phyloP scores from a whole-genome alignment of 208 protist genomes.

The Trypanosoma melophagium region DNA sequence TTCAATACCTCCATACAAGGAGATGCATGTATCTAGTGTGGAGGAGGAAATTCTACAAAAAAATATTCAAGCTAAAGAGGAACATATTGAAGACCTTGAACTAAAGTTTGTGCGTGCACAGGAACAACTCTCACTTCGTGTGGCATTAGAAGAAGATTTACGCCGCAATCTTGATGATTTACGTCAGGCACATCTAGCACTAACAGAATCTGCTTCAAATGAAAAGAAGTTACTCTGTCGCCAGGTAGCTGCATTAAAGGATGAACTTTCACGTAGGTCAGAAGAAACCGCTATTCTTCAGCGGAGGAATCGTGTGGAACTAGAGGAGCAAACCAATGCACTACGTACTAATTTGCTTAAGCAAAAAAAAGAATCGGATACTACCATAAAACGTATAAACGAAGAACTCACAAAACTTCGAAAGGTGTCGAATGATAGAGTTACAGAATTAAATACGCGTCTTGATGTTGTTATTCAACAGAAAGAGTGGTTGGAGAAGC shows the following conservation, averaged over 20 bases:
- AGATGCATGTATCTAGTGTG: conserved; percentile 11
- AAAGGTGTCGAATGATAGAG: conserved; percentile 7
- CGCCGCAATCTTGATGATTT: conserved; percentile 48
- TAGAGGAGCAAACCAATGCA: conserved; percentile 32
- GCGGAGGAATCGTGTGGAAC: conserved; percentile 24
- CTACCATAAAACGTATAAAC: conserved; percentile 26
- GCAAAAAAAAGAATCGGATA: conserved; percentile 17
- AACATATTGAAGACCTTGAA: conserved; percentile 23
- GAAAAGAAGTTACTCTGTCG: conserved; percentile 22
- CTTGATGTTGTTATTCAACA: conserved; percentile 7
- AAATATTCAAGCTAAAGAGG: conserved; percentile 22
- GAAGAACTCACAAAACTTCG: conserved; percentile 12
- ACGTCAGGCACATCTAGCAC: conserved; percentile 25
- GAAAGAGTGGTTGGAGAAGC: conserved; percentile 23
- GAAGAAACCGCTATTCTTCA: conserved; percentile 50
- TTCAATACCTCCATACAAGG: conserved; percentile 20
- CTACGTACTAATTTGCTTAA: conserved; percentile 24
- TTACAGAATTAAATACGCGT: conserved; percentile 16
- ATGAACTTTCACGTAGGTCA: conserved; percentile 66
- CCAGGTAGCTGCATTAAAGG: conserved; percentile 74
- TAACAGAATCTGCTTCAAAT: conserved; percentile 9
- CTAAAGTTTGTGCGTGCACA: conserved; percentile 34
- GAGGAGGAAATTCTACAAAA: conserved; percentile 29
- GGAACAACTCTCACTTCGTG: conserved; percentile 49
- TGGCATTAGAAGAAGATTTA: conserved; percentile 51